Evolutionary conservation across 129 eudicot species (phyloP), one percentile per base, ranked within the genome.

Genomic region (Arctium lappa): DNA sequence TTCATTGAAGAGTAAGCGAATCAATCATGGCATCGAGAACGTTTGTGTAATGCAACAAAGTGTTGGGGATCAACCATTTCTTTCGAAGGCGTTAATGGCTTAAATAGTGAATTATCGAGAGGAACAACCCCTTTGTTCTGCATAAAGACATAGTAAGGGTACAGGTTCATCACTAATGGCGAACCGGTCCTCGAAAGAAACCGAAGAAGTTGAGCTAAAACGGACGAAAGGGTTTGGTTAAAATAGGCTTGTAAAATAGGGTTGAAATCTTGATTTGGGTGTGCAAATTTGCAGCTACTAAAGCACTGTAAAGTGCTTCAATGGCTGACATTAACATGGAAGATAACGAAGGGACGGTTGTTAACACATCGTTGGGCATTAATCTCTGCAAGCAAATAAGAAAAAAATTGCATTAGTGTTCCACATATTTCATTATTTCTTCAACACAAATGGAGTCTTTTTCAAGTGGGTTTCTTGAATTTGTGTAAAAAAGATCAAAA

Each of bases 71-170:
- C 99, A 29, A 95, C 98, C 99, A 95, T 93, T 79, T 95, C 98
- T 84, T 93, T 91, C 0, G 95, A 90, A 13, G 98, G 99, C 0
- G 97, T 95, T 76, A 95, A 84, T 29, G 99, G 99, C 86, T 91
- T 95, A 83, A 95, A 93, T 83, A 95, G 80, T 0, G 98, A 89
- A 71, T 95, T 93, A 27, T 95, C 99, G 72, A 95, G 85, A 36
- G 98, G 99, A 31, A 95, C 99, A 30, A 93, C 98, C 60, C 99
- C 99, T 79, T 95, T 93, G 74, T 91, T 95, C 89, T 95, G 94
- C 98, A 95, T 93, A 85, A 87, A 93, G 62, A 95, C 98, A 72
- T 95, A 95, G 79, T 95, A 95, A 68, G 99, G 99, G 79, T 95
- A 95, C 83, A 95, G 79, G 76, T 95, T 95, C 98, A 95, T 91